Base-by-base conservation (phyloP, 2,329 filamentous ascomycete species). In the Dendrostoma leiphaemia region DNA sequence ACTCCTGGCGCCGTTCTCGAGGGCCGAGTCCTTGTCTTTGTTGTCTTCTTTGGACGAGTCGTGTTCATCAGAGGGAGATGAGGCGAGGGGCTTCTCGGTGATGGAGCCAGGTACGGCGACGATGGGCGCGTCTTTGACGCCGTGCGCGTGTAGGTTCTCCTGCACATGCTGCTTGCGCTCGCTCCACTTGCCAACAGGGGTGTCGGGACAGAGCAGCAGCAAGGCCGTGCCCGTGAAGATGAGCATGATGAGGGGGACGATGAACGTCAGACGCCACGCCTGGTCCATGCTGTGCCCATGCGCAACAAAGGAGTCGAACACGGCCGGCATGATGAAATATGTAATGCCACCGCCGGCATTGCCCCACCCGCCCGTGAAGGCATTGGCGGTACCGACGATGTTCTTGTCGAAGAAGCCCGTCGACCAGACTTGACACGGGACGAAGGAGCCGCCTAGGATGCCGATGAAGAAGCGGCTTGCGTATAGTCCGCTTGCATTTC, bases 391-490 rank as follows among this genome's bases (percentile, higher is more conserved):
- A 45, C 92, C 92, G 17, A 96, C 88, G 24, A 96, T 80, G 64
- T 92, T 94, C 75, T 92, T 94, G 73, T 97, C 91, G 68, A 91
- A 96, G 77, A 96, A 96, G 0, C 87, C 90, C 0, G 91, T 96
- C 9, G 88, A 90, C 90, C 91, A 96, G 6, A 96, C 92, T 67
- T 95, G 91, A 69, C 91, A 96, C 12, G 89, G 89, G 0, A 93
- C 89, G 63, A 93, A 93, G 1, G 84, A 82, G 2, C 86, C 88
- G 37, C 89, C 89, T 0, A 93, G 81, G 40, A 93, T 86, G 57
- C 89, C 89, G 59, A 92, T 83, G 71, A 92, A 92, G 76, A 93
- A 93, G 41, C 89, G 83, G 45, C 88, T 80, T 19, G 82, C 72
- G 61, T 90, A 86, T n/a, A 93, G 79, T 8, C 89, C 86, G 4